Conservation (phyloP, 2,329 filamentous ascomycete genomes). For the Botryotinia calthae region DNA sequence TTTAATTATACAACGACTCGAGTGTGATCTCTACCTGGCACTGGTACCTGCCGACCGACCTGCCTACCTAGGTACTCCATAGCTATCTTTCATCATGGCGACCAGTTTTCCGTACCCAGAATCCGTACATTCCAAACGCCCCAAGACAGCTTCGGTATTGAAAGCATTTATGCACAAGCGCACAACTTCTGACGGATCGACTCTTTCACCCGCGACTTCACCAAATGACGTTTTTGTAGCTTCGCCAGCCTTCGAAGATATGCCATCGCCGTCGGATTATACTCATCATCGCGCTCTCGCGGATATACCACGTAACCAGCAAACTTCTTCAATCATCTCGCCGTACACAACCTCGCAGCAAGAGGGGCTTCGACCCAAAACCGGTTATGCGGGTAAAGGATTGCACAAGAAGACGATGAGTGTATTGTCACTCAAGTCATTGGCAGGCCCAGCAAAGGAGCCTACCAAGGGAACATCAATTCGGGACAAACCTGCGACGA, state of each 20-base stretch:
- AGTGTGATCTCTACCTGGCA: neutral
- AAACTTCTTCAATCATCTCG: conserved; percentile 42
- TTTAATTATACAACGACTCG: neutral
- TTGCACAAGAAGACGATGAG: conserved; percentile 48
- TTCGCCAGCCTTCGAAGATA: conserved; percentile 28
- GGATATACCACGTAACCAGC: conserved; percentile 57
- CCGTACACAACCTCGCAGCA: conserved; percentile 41
- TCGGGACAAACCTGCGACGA: conserved; percentile 69
- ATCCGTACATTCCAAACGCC: conserved; percentile 33
- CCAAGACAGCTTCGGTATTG: conserved; percentile 38
- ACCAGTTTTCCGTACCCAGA: conserved; percentile 32
- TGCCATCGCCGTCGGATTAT: conserved; percentile 39
- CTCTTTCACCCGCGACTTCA: conserved; percentile 28
- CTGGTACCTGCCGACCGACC: neutral
- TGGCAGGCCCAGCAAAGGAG: conserved; percentile 38
- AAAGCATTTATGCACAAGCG: conserved; percentile 39
- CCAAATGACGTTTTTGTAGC: conserved; percentile 27
- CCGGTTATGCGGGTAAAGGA: conserved; percentile 39
- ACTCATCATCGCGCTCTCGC: conserved; percentile 48
- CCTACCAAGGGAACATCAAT: conserved; percentile 42
- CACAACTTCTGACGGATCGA: conserved; percentile 34
- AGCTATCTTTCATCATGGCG: conserved; percentile 32
- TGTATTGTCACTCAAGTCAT: conserved; percentile 47
- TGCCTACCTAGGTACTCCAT: neutral
- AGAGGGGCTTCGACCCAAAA: conserved; percentile 37